These are phyloP conservation scores for Aspergillus floridensis DNA, from an alignment of 2,329 filamentous ascomycete genomes.

Conservation along the genomic window DNA sequence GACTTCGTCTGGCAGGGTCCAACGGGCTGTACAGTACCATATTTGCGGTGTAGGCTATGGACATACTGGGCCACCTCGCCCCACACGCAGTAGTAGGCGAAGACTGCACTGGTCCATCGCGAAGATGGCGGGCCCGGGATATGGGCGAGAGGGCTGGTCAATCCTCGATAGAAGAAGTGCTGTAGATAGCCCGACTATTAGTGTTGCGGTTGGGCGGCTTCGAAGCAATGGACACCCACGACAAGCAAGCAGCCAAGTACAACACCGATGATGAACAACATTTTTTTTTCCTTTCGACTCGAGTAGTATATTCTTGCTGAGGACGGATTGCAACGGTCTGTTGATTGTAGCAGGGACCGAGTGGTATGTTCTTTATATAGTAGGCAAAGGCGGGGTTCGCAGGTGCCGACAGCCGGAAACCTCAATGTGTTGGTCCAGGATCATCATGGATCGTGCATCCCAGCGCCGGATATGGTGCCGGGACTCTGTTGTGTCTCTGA, in stretches of 20 bases:
- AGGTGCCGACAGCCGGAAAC: neutral
- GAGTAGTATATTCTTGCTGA: neutral
- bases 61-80: constrained; percentile 16
- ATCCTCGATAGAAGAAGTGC: neutral
- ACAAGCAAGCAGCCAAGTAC: neutral
- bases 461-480: no score
- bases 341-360: neutral
- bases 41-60: constrained; percentile 14
- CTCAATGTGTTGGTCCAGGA: neutral
- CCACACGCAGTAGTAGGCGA: constrained; percentile 8
- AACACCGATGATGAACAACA: neutral
- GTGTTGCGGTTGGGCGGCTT: neutral
- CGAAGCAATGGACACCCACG: neutral
- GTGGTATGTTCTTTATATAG: neutral
- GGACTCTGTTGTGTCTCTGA: no score
- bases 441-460: neutral
- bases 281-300: neutral
- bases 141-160: neutral
- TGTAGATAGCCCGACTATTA: neutral
- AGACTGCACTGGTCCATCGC: constrained; percentile 12
- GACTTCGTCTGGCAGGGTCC: neutral
- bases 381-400: neutral
- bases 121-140: constrained; percentile 12
- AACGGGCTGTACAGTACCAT: constrained; percentile 6
- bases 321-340: neutral